Evolutionary conservation across 2,329 filamentous ascomycete species (phyloP).

Genomic region (Cercospora brassicicola): DNA sequence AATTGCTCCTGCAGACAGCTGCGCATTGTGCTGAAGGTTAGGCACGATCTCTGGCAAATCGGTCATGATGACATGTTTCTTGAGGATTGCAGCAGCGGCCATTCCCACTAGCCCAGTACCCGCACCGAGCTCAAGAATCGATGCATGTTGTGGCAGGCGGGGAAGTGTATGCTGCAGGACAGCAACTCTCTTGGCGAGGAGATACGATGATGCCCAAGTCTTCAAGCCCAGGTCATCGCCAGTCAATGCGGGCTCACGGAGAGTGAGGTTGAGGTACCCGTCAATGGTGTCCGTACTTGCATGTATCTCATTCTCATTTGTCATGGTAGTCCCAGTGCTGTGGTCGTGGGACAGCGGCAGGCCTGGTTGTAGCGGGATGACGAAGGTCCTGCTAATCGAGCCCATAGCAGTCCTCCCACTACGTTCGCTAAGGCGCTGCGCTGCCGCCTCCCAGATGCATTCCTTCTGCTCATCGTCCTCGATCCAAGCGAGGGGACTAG

Average conservation of each 20-base stretch:
- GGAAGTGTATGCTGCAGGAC: conserved; percentile 34
- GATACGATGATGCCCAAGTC: conserved; percentile 90
- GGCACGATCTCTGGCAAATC: conserved; percentile 81
- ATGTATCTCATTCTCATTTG: conserved; percentile 8
- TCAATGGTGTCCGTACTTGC: conserved; percentile 22
- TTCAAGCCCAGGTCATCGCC: conserved; percentile 88
- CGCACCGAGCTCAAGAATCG: conserved; percentile 75
- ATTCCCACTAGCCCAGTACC: conserved; percentile 90
- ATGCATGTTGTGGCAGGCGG: conserved; percentile 14
- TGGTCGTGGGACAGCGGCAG: conserved; percentile 14
- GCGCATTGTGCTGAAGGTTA: conserved; percentile 75
- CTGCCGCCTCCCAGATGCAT: conserved; percentile 73
- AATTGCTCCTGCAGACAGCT: conserved; percentile 61
- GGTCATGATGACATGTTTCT: conserved; percentile 68
- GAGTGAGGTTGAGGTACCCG: conserved; percentile 60
- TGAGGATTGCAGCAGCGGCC: conserved; percentile 73
- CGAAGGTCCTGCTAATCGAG: conserved; percentile 61
- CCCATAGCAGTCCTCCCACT: conserved; percentile 75
- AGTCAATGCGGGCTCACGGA: conserved; percentile 84
- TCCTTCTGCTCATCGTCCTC: conserved; percentile 65
- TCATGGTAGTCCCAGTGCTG: conserved; percentile 19
- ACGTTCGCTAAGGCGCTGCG: conserved; percentile 76
- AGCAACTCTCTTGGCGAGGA: conserved; percentile 71
- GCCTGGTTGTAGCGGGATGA: conserved; percentile 43
- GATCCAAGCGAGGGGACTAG: conserved; percentile 68